phyloP scores from a whole-genome alignment of 345 rosid genomes.

The Heritiera fomes region DNA sequence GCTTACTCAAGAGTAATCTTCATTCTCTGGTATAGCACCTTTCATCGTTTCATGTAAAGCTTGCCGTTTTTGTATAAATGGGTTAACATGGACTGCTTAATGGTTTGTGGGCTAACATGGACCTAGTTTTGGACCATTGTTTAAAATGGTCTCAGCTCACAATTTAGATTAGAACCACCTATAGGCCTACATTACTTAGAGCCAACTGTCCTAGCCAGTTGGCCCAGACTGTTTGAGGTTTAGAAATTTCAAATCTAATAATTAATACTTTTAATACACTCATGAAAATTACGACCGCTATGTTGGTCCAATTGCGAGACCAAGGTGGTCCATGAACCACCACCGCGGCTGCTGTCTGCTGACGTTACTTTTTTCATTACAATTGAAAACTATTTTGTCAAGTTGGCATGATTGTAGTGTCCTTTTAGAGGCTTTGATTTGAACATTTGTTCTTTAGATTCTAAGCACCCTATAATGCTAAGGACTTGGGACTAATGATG shows the following conservation, averaged over 20 bases:
- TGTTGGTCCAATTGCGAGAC: background rate
- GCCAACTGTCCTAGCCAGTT: background rate
- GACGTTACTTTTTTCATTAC: background rate
- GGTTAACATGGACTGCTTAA: background rate
- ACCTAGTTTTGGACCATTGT: background rate
- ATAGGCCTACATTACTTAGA: no score
- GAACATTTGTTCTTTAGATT: background rate
- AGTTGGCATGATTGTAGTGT: background rate
- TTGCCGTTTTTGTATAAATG: background rate
- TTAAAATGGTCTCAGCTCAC: background rate
- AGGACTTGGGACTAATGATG: background rate
- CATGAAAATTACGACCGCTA: background rate
- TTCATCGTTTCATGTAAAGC: background rate
- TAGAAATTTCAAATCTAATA: background rate
- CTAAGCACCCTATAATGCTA: background rate
- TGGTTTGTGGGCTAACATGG: no score
- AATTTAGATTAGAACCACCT: no score
- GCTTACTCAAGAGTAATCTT: conserved; percentile 58
- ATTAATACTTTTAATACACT: background rate
- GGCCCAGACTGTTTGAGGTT: background rate
- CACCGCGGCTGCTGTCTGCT: background rate
- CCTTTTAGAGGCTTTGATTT: background rate
- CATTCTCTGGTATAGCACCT: conserved; percentile 27
- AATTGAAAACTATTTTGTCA: background rate
- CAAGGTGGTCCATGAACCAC: conserved; percentile 1